phyloP scores from a whole-genome alignment of 148 eudicot genomes.

The Camellia japonica region DNA sequence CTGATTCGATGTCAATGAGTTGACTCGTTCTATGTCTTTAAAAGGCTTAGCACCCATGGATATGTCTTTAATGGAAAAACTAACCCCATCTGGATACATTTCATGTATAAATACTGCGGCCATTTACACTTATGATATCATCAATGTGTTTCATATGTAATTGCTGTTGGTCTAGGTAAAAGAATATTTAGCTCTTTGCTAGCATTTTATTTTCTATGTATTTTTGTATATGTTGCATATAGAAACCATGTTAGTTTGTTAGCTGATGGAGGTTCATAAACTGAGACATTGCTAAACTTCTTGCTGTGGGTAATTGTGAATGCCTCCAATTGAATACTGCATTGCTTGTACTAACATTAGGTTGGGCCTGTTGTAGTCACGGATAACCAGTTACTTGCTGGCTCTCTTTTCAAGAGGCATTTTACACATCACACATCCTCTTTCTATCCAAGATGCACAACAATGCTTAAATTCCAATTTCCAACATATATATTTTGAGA shows the following conservation, averaged over 20 bases:
- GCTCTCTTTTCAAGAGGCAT: background rate
- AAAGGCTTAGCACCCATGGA: background rate
- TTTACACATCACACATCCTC: background rate
- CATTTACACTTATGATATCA: background rate
- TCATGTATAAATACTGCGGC: background rate
- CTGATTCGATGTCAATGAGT: background rate
- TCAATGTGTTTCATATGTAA: background rate
- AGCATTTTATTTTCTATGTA: background rate
- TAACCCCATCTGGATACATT: background rate
- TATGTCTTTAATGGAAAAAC: background rate
- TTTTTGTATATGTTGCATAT: background rate
- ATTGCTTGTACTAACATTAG: background rate
- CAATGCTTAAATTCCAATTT: background rate
- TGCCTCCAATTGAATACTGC: background rate
- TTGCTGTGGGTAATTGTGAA: background rate
- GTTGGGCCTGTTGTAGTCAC: background rate
- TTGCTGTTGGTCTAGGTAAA: background rate
- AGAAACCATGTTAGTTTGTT: background rate
- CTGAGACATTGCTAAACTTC: background rate
- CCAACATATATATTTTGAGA: background rate
- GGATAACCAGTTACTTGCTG: background rate
- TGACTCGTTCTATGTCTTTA: background rate
- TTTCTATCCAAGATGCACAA: constrained; percentile 2
- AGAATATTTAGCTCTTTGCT: background rate
- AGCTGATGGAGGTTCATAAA: background rate